phyloP scores from a whole-genome alignment of 1,284 basidiomycete genomes.

The Hypsizygus ulmarius region DNA sequence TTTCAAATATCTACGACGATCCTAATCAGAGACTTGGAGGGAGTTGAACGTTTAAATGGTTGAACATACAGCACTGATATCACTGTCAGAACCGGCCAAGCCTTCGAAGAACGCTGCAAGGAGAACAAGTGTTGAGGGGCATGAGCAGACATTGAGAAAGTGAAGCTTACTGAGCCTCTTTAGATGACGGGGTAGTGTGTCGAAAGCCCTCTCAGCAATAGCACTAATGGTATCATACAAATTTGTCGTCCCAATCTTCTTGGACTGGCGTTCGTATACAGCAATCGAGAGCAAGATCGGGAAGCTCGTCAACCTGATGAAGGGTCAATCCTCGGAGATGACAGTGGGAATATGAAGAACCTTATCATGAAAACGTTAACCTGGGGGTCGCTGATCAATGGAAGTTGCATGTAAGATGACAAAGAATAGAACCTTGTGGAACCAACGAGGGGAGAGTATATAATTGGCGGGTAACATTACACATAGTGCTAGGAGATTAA shows the following conservation, averaged over 20 bases:
- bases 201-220: slow-evolving; percentile 65
- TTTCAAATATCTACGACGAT: slow-evolving; percentile 69
- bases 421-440: slow-evolving; percentile 65
- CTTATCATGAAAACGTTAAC: slow-evolving; percentile 86
- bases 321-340: slow-evolving; percentile 6
- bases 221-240: slow-evolving; percentile 72
- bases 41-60: neutral
- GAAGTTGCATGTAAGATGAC: slow-evolving; percentile 2
- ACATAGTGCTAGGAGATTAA: slow-evolving; percentile 81
- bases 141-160: neutral
- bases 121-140: neutral
- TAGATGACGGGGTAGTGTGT: slow-evolving; percentile 67
- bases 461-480: slow-evolving; percentile 84
- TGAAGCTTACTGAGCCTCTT: slow-evolving; percentile 65
- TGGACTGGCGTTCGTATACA: slow-evolving; percentile 80
- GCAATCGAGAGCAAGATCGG: slow-evolving; percentile 83
- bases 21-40: neutral
- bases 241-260: slow-evolving; percentile 55
- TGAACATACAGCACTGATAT: slow-evolving; percentile 66
- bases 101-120: slow-evolving; percentile 77
- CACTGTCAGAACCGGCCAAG: slow-evolving; percentile 66
- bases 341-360: slow-evolving; percentile 29
- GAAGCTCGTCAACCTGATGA: slow-evolving; percentile 72
- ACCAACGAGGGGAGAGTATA: slow-evolving; percentile 74
- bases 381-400: slow-evolving; percentile 35